A percentile compares a stretch with the other conserved stretches of the same genome.
Evolutionary conservation across 208 protist species (phyloP).

Genomic region (Acanthamoeba lenticulata): DNA sequence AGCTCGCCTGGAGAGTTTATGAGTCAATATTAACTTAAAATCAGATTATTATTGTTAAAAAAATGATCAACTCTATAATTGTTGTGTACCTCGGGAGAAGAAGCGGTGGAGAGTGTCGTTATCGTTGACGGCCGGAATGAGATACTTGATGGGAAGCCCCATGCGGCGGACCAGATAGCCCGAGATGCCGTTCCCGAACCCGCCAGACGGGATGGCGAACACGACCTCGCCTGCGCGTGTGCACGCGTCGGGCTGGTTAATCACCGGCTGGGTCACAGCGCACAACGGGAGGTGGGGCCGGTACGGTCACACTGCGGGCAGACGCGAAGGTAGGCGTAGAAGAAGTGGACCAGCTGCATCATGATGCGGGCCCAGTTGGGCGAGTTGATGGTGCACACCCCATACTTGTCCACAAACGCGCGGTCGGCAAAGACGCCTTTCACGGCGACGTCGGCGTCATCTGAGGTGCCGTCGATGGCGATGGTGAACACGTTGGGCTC

Average conservation of each 20-base stretch:
- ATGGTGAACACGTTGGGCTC: constrained; percentile 85
- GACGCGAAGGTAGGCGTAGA: constrained; percentile 93
- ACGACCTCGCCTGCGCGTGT: constrained; percentile 79
- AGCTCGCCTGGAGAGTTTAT: background rate
- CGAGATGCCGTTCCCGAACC: constrained; percentile 96
- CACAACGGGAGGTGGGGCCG: background rate
- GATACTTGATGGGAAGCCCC: constrained; percentile 89
- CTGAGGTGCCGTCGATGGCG: constrained; percentile 81
- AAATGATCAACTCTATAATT: background rate
- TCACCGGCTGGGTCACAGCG: background rate
- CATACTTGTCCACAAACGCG: constrained; percentile 86
- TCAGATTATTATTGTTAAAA: background rate
- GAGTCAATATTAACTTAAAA: background rate
- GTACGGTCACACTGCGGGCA: constrained; percentile 52
- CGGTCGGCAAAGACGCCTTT: constrained; percentile 90
- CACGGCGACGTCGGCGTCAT: constrained; percentile 76
- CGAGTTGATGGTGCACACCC: constrained; percentile 94
- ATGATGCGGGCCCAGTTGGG: constrained; percentile 98
- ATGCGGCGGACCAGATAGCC: constrained; percentile 93
- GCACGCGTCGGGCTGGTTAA: background rate
- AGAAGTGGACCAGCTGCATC: constrained; percentile 96
- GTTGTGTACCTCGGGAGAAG: constrained; percentile 86
- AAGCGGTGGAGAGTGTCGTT: constrained; percentile 96
- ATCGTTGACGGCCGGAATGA: constrained; percentile 95
- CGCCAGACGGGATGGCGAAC: constrained; percentile 95